Percentiles rank a stretch among this genome's conserved stretches.
phyloP scores from a whole-genome alignment of 257 asterid genomes.

The Fraxinus quadrangulata region DNA sequence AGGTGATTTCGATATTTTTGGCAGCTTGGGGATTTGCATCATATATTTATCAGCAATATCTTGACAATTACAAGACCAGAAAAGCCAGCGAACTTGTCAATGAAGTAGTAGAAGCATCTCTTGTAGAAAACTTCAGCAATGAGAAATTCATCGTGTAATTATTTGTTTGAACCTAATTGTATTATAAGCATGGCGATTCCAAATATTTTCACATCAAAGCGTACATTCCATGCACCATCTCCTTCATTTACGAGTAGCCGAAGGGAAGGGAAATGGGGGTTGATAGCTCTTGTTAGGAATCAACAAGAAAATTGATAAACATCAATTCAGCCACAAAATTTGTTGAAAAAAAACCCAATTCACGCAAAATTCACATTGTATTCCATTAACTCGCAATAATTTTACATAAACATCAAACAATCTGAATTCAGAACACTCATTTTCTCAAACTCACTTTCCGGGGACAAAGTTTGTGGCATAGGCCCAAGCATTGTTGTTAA shows the following conservation, averaged over 20 bases:
- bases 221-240: too few species aligned
- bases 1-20: constrained; percentile 37
- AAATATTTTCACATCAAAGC: neutral
- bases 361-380: constrained; percentile 19
- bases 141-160: neutral
- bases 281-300: too few species aligned
- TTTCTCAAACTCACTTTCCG: constrained; percentile 41
- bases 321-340: neutral
- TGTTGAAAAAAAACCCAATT: neutral
- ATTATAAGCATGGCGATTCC: neutral
- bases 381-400: constrained; percentile 26
- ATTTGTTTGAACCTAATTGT: neutral
- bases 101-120: neutral
- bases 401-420: constrained; percentile 27
- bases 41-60: constrained; percentile 42
- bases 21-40: constrained; percentile 49
- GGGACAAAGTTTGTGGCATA: constrained; percentile 57
- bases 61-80: constrained; percentile 9
- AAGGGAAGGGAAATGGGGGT: neutral
- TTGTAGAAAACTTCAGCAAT: neutral
- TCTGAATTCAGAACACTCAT: neutral
- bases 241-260: neutral
- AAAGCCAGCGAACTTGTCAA: neutral
- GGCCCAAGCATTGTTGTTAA: constrained; percentile 67
- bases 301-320: too few species aligned